Conservation (phyloP, 805 yeast genomes). For the Ogataea allantospora region DNA sequence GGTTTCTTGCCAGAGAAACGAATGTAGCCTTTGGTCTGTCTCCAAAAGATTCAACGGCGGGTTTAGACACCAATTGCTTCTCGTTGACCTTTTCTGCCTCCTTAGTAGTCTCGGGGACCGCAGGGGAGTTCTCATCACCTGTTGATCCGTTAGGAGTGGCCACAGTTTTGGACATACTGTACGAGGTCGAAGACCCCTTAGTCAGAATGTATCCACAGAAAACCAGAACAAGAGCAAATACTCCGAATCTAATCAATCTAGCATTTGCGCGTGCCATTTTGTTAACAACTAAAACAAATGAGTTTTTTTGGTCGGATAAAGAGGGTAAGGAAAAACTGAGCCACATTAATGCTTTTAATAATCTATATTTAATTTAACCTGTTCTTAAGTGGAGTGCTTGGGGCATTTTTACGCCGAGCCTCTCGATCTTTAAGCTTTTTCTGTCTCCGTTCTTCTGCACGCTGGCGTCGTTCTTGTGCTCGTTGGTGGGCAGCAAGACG, state of each 20-base stretch:
- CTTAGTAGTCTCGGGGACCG: not conserved
- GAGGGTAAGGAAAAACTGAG: slow-evolving; percentile 6
- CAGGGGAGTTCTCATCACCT: too few relatives aligned
- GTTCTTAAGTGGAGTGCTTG: not conserved
- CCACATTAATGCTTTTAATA: not conserved
- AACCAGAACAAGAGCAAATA: slow-evolving; percentile 45
- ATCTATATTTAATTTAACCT: not conserved
- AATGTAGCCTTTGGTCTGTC: slow-evolving; percentile 70
- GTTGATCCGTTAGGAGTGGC: too few relatives aligned
- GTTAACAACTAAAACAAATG: slow-evolving; percentile 3
- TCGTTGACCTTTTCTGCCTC: slow-evolving; percentile 1
- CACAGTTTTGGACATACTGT: slow-evolving; percentile 16
- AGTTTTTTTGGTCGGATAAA: slow-evolving; percentile 2
- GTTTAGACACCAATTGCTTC: slow-evolving; percentile 11
- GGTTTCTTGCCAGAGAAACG: slow-evolving; percentile 75
- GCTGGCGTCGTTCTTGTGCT: slow-evolving; percentile 21
- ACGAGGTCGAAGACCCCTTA: slow-evolving; percentile 41
- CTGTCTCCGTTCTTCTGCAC: slow-evolving; percentile 25
- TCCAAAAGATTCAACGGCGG: slow-evolving; percentile 10
- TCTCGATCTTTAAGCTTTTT: slow-evolving; percentile 18
- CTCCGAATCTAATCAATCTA: slow-evolving; percentile 46
- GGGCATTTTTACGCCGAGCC: slow-evolving; percentile 1
- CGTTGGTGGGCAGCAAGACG: slow-evolving; percentile 21
- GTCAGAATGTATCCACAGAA: slow-evolving; percentile 48
- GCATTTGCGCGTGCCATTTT: slow-evolving; percentile 47